Percentiles rank a stretch among this genome's conserved stretches.
Evolutionary conservation across 345 rosid genomes (phyloP).

Genomic region (thale cress (Arabidopsis thaliana)): TAIR10.1 NC_003074.8:16399501-16400000

Average conservation of each 20-base stretch:
- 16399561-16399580: constrained; percentile 17
- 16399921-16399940: too few species aligned
- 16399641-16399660: constrained; percentile 22
- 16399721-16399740: constrained; percentile 27
- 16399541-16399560: constrained; percentile 37
- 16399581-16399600: constrained; percentile 24
- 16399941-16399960: neutral
- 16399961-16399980: neutral
- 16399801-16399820: constrained; percentile 3
- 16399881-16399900: neutral
- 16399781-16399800: neutral
- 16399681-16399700: constrained; percentile 11
- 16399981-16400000: neutral
- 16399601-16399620: constrained; percentile 44
- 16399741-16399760: neutral
- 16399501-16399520: constrained; percentile 32
- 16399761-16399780: neutral
- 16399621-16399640: constrained; percentile 22
- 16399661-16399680: constrained; percentile 37
- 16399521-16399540: constrained; percentile 23
- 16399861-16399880: neutral
- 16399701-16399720: neutral
- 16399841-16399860: neutral
- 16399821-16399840: neutral
- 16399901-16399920: neutral